Percentiles rank a stretch among this genome's conserved stretches.
These are phyloP conservation scores for Hypoxylon sp. DNA, from an alignment of 2,329 filamentous ascomycete genomes.

Conservation along the genomic window DNA sequence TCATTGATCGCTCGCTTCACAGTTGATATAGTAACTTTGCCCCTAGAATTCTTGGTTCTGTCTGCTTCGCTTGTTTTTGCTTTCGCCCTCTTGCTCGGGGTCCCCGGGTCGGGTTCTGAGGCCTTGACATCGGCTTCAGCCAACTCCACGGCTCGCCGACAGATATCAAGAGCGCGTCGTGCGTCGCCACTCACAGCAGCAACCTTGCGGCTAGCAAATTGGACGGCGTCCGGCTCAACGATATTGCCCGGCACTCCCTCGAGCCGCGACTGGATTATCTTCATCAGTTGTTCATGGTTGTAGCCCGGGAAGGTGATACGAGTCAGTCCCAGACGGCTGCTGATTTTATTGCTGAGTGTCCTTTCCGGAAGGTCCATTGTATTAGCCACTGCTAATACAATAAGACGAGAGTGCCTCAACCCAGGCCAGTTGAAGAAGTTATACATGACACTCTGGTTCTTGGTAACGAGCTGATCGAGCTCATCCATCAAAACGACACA, in stretches of 20 bases:
- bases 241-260: conserved; percentile 90
- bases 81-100: conserved; percentile 71
- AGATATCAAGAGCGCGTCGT: conserved; percentile 92
- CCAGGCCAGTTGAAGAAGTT: conserved; percentile 99
- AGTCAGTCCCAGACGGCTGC: conserved; percentile 88
- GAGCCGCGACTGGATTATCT: conserved; percentile 94
- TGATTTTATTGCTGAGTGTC: conserved; percentile 98
- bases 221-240: conserved; percentile 92
- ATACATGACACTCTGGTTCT: conserved; percentile 99
- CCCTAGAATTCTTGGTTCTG: conserved; percentile 59
- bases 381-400: conserved; percentile 97
- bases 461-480: conserved; percentile 95
- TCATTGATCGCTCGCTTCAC: conserved; percentile 96
- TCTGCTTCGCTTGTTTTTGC: conserved; percentile 51
- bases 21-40: conserved; percentile 89
- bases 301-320: conserved; percentile 98
- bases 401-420: conserved; percentile 89
- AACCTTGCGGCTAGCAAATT: conserved; percentile 97
- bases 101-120: conserved; percentile 63
- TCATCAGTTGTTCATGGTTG: conserved; percentile 96
- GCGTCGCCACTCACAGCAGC: conserved; percentile 97
- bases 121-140: conserved; percentile 79
- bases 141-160: conserved; percentile 92
- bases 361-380: conserved; percentile 98
- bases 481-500: conserved; percentile 99